phyloP scores from a whole-genome alignment of 169 alveolate species.

The Cryptosporidium parvum region DNA sequence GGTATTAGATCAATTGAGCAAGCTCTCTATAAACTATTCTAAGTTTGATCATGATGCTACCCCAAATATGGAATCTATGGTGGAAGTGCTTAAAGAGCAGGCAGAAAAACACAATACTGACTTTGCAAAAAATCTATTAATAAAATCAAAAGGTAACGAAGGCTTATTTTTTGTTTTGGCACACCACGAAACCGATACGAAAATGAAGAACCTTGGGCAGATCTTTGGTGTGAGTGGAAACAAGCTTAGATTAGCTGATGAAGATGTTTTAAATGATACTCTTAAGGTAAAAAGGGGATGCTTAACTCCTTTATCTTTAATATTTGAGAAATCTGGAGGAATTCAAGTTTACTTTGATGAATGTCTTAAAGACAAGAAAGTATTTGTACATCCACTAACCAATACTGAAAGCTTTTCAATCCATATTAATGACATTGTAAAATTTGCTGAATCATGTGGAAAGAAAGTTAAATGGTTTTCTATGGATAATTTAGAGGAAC shows the following conservation, averaged over 20 bases:
- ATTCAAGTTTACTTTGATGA: conserved; percentile 75
- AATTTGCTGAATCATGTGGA: conserved; percentile 75
- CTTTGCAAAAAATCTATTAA: conserved; percentile 76
- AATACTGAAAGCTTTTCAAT: conserved; percentile 79
- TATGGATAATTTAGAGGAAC: conserved; percentile 77
- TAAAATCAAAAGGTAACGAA: conserved; percentile 75
- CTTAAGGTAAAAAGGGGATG: conserved; percentile 69
- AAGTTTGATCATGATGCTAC: conserved; percentile 42
- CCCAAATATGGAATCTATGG: conserved; percentile 64
- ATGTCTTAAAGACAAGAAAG: conserved; percentile 32
- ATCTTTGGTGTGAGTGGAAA: conserved; percentile 62
- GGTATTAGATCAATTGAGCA: conserved; percentile 8
- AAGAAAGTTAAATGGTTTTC: conserved; percentile 61
- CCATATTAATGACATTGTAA: conserved; percentile 60
- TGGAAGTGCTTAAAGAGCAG: conserved; percentile 3
- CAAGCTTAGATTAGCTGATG: conserved; percentile 77
- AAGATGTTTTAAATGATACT: conserved; percentile 41
- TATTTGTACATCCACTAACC: conserved; percentile 77
- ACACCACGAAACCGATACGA: conserved; percentile 76
- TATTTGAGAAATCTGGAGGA: conserved; percentile 57
- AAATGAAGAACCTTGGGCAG: conserved; percentile 76
- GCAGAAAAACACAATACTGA: conserved; percentile 29
- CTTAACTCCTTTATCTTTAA: conserved; percentile 76
- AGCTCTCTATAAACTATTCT: conserved; percentile 37
- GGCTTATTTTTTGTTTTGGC: conserved; percentile 68